Base-by-base conservation (phyloP, 176 grass and related monocot genomes). In the Ensete ventricosum region DNA sequence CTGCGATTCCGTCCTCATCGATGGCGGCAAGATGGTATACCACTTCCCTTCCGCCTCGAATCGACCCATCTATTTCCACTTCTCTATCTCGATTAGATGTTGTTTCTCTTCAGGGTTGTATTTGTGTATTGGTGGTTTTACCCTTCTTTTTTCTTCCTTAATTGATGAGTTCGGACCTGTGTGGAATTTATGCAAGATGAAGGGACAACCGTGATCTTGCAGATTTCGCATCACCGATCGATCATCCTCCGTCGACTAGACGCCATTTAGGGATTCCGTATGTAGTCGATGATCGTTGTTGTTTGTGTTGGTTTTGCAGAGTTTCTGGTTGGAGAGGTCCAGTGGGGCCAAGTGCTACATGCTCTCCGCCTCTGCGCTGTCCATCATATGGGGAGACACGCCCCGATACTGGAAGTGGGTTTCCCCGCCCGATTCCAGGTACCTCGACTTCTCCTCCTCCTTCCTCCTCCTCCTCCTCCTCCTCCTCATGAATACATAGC, bases 351-450 rank as follows among this genome's bases (percentile, higher is more conserved):
- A 83, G 68, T 83, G 78, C 73, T 87, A 80, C 49, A 82, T 89
- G 86, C 23, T 92, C 54, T 57, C 87, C 7, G 82, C 90, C 8
- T 84, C 76, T 64, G 55, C 64, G 12, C 68, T 92, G 27, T 3
- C 0, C 9, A 87, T 89, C 73, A 2, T 54, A 0, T 87, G 86
- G 84, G 59, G 14, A 0, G 23, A 64, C 50, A 53, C 70, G 16
- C 70, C 87, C 2, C 13, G n/a, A 1, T 87, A 89, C 79, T 87
- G 90, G 84, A 60, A 21, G 3, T 93, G 90, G 87, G 75, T 87
- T 70, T 63, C 50, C 2, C 79, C 81, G 63, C 3, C 77, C 1
- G 83, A 89, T 64, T 87, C 86, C 0, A 92, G 90, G 90, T 57
- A 57, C 22, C 22, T 57, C 16, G 2, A 57, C 11, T 57, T 57